Conservation (phyloP, 108 stramenopile genomes). For the Skeletonema potamos region DNA sequence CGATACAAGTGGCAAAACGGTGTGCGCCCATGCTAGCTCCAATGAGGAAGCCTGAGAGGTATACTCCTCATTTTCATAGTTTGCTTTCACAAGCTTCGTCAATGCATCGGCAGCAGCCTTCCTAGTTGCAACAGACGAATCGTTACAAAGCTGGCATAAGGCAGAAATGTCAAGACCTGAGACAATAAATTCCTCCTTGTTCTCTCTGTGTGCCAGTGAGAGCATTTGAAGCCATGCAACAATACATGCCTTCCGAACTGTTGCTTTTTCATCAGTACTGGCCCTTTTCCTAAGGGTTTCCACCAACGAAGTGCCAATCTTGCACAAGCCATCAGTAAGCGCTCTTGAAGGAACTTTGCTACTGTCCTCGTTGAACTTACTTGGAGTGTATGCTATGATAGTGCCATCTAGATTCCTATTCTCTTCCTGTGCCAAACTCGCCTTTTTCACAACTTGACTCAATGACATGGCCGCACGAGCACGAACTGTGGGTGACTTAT, state of each 20-base stretch:
- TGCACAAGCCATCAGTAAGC: constrained; percentile 36
- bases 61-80: constrained; percentile 18
- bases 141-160: constrained; percentile 65
- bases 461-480: constrained; percentile 67
- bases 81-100: constrained; percentile 54
- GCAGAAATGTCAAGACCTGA: constrained; percentile 58
- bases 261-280: constrained; percentile 63
- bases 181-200: constrained; percentile 21
- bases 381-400: constrained; percentile 3
- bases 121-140: constrained; percentile 64
- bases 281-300: constrained; percentile 58
- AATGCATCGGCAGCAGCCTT: constrained; percentile 77
- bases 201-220: constrained; percentile 30
- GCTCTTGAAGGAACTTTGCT: constrained; percentile 9
- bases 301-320: constrained; percentile 41
- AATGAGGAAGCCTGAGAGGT: constrained; percentile 37
- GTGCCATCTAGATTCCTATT: constrained; percentile 13
- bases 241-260: constrained; percentile 69
- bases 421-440: constrained; percentile 13
- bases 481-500: constrained; percentile 74
- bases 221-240: constrained; percentile 60
- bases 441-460: constrained; percentile 35
- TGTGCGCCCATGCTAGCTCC: constrained; percentile 70
- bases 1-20: constrained; percentile 69
- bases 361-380: constrained; percentile 6